Percentiles rank a stretch among this genome's conserved stretches.
Conservation (phyloP, 345 rosid genomes). For the Eucalyptus paniculata region DNA sequence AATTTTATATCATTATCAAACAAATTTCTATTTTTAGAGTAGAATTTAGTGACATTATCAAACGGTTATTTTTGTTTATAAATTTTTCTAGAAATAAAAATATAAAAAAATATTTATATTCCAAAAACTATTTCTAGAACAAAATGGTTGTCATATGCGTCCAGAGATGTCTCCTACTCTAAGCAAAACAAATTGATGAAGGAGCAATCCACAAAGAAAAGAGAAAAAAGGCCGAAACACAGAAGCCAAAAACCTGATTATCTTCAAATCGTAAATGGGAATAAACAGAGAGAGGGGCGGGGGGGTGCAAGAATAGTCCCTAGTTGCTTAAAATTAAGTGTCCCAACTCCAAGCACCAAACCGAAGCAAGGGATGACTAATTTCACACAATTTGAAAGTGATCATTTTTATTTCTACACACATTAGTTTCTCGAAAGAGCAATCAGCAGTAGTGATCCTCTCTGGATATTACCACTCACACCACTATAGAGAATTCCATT, state of each 20-base stretch:
- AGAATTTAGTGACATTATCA: too few relatives aligned
- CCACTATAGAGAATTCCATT: neutral
- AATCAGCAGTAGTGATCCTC: neutral
- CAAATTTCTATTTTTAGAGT: too few relatives aligned
- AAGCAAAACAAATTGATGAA: neutral
- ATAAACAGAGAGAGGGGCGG: too few relatives aligned
- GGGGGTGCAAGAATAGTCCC: neutral
- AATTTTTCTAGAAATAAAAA: too few relatives aligned
- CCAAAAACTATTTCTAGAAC: too few relatives aligned
- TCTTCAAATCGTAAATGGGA: neutral
- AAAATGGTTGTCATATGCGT: too few relatives aligned
- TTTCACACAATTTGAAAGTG: neutral
- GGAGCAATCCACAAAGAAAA: neutral
- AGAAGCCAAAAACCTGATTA: neutral
- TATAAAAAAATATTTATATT: too few relatives aligned
- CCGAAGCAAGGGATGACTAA: neutral
- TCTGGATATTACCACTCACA: neutral
- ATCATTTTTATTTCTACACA: neutral
- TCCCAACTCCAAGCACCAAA: neutral
- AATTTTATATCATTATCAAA: too few relatives aligned
- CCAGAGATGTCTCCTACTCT: neutral
- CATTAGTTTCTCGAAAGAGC: neutral
- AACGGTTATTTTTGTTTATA: too few relatives aligned
- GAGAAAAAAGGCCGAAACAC: neutral
- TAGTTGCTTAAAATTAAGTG: neutral